phyloP scores from a whole-genome alignment of 1,139 yeast genomes.

The Pichia sp. region DNA sequence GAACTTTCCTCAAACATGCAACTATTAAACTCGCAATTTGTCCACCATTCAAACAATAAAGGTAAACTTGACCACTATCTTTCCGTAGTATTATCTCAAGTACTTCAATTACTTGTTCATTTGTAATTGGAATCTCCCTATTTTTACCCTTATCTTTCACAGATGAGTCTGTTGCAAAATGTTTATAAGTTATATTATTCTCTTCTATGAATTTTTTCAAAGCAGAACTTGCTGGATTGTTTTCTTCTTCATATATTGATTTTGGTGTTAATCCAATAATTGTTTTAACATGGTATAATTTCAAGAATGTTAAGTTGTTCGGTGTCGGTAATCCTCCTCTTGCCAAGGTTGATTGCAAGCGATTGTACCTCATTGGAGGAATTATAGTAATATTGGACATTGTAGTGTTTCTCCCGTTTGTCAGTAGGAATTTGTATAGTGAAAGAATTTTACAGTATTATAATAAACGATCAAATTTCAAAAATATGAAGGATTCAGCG shows the following conservation, averaged over 20 bases:
- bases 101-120: conserved; percentile 51
- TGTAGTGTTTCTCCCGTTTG: no score
- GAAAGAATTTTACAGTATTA: no score
- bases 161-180: conserved; percentile 53
- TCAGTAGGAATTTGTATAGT: no score
- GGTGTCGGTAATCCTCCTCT: conserved; percentile 86
- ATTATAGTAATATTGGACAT: conserved; percentile 34
- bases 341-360: conserved; percentile 61
- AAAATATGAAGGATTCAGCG: no score
- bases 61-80: conserved; percentile 60
- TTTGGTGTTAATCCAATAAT: conserved; percentile 81
- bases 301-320: conserved; percentile 65
- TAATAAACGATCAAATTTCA: no score
- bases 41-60: conserved; percentile 87
- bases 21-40: conserved; percentile 76
- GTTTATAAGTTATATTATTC: conserved; percentile 47
- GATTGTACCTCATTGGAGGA: conserved; percentile 76
- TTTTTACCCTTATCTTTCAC: conserved; percentile 62
- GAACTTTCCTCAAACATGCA: conserved; percentile 77
- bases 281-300: conserved; percentile 57
- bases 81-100: conserved; percentile 54
- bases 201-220: conserved; percentile 43
- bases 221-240: conserved; percentile 25
- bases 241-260: conserved; percentile 45
- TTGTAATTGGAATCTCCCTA: conserved; percentile 71